Evolutionary conservation across 73 alveolate genomes (phyloP), one percentile per base, ranked within the genome.

Genomic region (Paramecium bursaria): DNA sequence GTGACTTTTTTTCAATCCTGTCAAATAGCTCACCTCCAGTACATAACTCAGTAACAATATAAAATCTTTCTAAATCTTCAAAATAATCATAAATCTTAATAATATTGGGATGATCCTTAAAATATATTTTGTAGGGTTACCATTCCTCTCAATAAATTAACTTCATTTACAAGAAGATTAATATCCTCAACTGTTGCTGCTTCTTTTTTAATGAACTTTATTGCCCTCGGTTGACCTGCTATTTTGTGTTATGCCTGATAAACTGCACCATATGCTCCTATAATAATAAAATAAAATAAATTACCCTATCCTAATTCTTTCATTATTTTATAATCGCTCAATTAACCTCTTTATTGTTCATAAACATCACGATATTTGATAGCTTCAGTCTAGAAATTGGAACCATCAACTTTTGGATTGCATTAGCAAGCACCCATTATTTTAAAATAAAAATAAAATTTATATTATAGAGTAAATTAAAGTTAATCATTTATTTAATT

Each of bases 1-100:
- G 74, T 14, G 86, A 88, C 30, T 47, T 74, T 33, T 86, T 33
- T 22, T 82, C 74, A 22, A 95, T 73, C 30, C 88, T 87, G 49
- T 92, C 95, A 50, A 94, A 88, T 35, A 95, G 87, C 55, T 95
- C 98, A 3, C 99, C 99, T 6, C 99, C 99, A 11, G 90, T 60
- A 33, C 96, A 92, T 33, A 47, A 85, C 87, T 95, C 99, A 60
- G 92, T 91, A 21, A 95, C 92, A 29, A 93, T 75, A 74, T 93
- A 93, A 35, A 77, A 90, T 74, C 87, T 91, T 73, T 91, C 90
- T 29, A 88, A 79, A 74, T 93, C 97, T 75, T 86, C 82, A 92
- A 79, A 95, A 88, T 76, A 92, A 53, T 93, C 98, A 85, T 75
- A 91, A 29, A 95, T 48, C 80, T 90, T 95, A 13, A 95, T 91